phyloP scores from a whole-genome alignment of 257 asterid species.

The Misopates orontium region DNA sequence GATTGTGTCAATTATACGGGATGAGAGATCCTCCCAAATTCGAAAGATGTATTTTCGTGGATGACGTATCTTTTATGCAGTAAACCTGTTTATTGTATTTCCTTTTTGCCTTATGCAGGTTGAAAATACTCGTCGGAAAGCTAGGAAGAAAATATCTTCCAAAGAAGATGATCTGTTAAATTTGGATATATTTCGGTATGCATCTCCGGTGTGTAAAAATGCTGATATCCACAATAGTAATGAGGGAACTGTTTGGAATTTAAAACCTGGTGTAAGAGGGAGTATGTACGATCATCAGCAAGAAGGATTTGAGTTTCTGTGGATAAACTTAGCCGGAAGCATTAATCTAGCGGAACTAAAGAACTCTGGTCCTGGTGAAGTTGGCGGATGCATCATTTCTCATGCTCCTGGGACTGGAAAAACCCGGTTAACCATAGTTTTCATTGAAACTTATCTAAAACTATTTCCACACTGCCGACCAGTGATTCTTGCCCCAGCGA shows the following conservation, averaged over 20 bases:
- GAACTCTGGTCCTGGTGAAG: conserved; percentile 23
- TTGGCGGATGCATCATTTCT: conserved; percentile 46
- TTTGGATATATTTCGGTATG: conserved; percentile 3
- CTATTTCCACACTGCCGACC: conserved; percentile 33
- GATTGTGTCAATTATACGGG: neutral
- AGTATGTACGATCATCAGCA: conserved; percentile 37
- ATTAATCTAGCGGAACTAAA: conserved; percentile 32
- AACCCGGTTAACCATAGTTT: conserved; percentile 36
- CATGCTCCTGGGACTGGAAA: conserved; percentile 48
- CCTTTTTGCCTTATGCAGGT: conserved; percentile 30
- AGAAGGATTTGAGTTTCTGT: conserved; percentile 48
- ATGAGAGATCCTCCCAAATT: conserved; percentile 5
- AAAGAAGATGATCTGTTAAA: conserved; percentile 22
- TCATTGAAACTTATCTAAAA: conserved; percentile 32
- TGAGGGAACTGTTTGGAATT: conserved; percentile 33
- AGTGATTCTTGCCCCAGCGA: conserved; percentile 40
- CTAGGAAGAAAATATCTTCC: conserved; percentile 17
- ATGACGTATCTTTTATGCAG: conserved; percentile 4
- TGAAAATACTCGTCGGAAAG: neutral
- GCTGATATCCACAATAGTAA: neutral
- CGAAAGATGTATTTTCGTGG: neutral
- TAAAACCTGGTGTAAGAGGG: conserved; percentile 21
- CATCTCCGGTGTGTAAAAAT: neutral
- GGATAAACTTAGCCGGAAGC: conserved; percentile 38
- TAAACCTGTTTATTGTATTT: conserved; percentile 2